Evolutionary conservation across 495 filamentous ascomycete species (phyloP), one percentile per base, ranked within the genome.

Genomic region (Penicillium antarcticum): DNA sequence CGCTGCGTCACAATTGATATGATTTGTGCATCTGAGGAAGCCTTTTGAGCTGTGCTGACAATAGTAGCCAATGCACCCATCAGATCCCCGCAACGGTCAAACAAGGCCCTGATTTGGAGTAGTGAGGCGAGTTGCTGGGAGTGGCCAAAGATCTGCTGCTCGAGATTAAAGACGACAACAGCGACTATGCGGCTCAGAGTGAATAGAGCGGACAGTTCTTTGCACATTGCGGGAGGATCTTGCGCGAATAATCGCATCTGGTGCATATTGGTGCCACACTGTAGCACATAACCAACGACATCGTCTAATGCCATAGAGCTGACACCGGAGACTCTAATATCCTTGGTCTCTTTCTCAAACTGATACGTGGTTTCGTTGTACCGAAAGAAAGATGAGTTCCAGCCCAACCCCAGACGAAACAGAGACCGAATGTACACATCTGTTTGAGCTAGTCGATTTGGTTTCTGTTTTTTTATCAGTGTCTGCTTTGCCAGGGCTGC

Each of bases 371-470:
- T 61, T 24, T 75, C 60, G 47, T 89, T 75, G 73, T 85, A 96
- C 1, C 63, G 63, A 66, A 95, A 97, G 41, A 96, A 79, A 9
- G 87, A 66, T 0, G 92, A 96, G 42, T 83, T 86, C 68, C 90
- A 80, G 5, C 94, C 94, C 2, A 97, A 74, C 0, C 86, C 88
- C 9, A 96, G 77, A 42, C 82, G 80, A 32, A 89, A 65, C 16
- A 96, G 68, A 18, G 83, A 85, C 40, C 80, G 62, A 31, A 85
- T 62, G 55, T 89, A 84, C 2, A 77, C 52, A 36, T 75, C 70
- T 14, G 75, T 57, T 26, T 59, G 66, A n/a, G 66, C 65, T 21
- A 71, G 24, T 9, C 60, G 58, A 12, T 49, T 56, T 2, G 55
- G n/a, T 6, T 45, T 47, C 0, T 45, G 33, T 4, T 43, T 54